Evolutionary conservation across 768 basidiomycete genomes (phyloP), one percentile per base, ranked within the genome.

Genomic region (Trametes meyenii): DNA sequence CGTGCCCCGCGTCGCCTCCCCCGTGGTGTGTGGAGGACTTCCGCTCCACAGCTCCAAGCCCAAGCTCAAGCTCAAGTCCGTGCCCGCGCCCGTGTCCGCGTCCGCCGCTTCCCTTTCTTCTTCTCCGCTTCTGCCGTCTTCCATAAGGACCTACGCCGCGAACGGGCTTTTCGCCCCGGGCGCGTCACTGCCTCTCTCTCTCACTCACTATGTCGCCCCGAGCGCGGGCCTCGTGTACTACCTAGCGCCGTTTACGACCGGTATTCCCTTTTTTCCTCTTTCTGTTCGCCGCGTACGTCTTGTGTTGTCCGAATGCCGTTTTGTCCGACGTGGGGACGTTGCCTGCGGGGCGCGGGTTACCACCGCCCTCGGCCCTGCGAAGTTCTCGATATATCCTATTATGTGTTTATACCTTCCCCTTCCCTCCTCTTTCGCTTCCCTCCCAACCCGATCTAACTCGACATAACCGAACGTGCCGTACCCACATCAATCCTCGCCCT

Each of bases 331-430:
- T 8, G 29, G 29, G 29, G 29, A 33, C 3, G 29, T 8, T n/a
- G n/a, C n/a, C n/a, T n/a, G n/a, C n/a, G n/a, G n/a, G 29, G 29
- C 29, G 29, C 29, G 29, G 29, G 29, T 33, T 33, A 33, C 29
- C 8, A 33, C 29, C 57, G 48, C 24, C 50, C 43, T n/a, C 38
- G 36, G 14, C 19, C 35, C 23, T 46, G 45, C 45, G 45, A 10
- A n/a, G 36, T 50, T 50, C 29, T 16, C 24, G 51, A 24, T 36
- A 52, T 52, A 52, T 52, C 51, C 51, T 52, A 52, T 23, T 36
- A 14, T 50, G 50, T 51, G 48, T 50, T 42, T 48, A 50, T 50
- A 39, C 46, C 48, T 23, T 33, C 13, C 38, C 17, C 46, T 24
- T n/a, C 46, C 39, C 39, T 42, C 53, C 24, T 5, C 16, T 17